A percentile compares a stretch with the other conserved stretches of the same genome.
Conservation (phyloP, 1,139 yeast species). For the Candida sp. region DNA sequence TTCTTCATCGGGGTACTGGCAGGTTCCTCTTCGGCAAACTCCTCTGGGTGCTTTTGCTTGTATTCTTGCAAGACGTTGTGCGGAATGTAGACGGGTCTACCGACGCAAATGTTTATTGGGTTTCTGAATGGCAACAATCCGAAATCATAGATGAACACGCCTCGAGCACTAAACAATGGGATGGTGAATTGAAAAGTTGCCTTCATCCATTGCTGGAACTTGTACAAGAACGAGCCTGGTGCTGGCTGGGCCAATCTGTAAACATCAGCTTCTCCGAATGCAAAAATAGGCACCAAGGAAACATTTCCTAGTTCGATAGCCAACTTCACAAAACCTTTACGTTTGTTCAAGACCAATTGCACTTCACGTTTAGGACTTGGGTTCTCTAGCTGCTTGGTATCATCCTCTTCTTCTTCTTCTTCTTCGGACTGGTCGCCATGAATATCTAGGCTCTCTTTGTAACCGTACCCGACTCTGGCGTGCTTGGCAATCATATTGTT, state of each 20-base stretch:
- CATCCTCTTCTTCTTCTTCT: slow-evolving; percentile 8
- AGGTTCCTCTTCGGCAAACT: slow-evolving; percentile 12
- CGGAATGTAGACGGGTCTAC: slow-evolving; percentile 80
- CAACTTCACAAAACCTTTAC: slow-evolving; percentile 88
- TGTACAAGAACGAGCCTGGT: slow-evolving; percentile 53
- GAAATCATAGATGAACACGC: slow-evolving; percentile 90
- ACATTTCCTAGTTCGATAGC: slow-evolving; percentile 85
- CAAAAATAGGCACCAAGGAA: slow-evolving; percentile 83
- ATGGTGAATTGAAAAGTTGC: slow-evolving; percentile 77
- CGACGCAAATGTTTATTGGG: slow-evolving; percentile 81
- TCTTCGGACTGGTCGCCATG: slow-evolving; percentile 9
- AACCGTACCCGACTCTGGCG: slow-evolving; percentile 47
- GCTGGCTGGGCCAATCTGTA: slow-evolving; percentile 66
- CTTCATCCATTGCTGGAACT: slow-evolving; percentile 75
- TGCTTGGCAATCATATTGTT: slow-evolving; percentile 42
- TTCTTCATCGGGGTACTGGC: background rate
- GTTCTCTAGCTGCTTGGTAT: slow-evolving; percentile 8
- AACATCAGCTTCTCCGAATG: slow-evolving; percentile 91
- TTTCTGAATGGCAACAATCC: slow-evolving; percentile 89
- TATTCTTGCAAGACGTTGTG: slow-evolving; percentile 37
- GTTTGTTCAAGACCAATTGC: slow-evolving; percentile 66
- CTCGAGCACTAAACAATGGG: slow-evolving; percentile 93
- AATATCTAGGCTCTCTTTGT: slow-evolving; percentile 38
- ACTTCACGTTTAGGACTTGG: slow-evolving; percentile 24
- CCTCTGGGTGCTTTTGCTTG: slow-evolving; percentile 32